These are phyloP conservation scores for Blastocystis sp. DNA, from an alignment of 352 stramenopile genomes.

Conservation along the genomic window DNA sequence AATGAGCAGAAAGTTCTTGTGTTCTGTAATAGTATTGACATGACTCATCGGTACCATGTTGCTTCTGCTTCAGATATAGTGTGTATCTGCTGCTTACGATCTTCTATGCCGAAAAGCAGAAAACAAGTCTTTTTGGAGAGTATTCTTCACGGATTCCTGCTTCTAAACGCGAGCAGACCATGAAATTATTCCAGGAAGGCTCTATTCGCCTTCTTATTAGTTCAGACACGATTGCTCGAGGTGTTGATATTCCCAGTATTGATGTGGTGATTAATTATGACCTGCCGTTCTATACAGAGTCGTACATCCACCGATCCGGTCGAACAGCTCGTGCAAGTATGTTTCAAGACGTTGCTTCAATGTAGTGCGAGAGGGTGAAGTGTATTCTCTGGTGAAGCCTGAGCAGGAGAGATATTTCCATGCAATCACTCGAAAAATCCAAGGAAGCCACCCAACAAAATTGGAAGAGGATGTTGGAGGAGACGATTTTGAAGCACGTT, in stretches of 20 bases:
- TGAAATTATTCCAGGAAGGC: constrained; percentile 10
- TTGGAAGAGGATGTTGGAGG: neutral
- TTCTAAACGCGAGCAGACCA: neutral
- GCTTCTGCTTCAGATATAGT: neutral
- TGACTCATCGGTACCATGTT: neutral
- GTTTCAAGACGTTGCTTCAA: constrained; percentile 76
- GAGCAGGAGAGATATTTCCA: constrained; percentile 30
- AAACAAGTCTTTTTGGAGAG: neutral
- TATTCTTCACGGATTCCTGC: constrained; percentile 12
- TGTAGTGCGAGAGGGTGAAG: constrained; percentile 68
- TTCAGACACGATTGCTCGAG: constrained; percentile 83
- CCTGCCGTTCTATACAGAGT: constrained; percentile 81
- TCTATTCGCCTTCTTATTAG: constrained; percentile 72
- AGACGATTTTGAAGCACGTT: neutral
- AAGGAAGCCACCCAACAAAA: neutral
- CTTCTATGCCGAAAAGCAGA: neutral
- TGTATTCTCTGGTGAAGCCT: constrained; percentile 64
- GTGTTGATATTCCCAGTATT: constrained; percentile 84
- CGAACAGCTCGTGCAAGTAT: constrained; percentile 79
- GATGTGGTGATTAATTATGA: constrained; percentile 88
- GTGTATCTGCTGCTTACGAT: neutral
- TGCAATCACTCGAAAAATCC: constrained; percentile 30
- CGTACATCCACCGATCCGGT: constrained; percentile 85
- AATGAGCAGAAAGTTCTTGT: neutral
- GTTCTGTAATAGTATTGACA: constrained; percentile 55